Evolutionary conservation across 345 rosid genomes (phyloP).

Genomic region (Populus tremula): DNA sequence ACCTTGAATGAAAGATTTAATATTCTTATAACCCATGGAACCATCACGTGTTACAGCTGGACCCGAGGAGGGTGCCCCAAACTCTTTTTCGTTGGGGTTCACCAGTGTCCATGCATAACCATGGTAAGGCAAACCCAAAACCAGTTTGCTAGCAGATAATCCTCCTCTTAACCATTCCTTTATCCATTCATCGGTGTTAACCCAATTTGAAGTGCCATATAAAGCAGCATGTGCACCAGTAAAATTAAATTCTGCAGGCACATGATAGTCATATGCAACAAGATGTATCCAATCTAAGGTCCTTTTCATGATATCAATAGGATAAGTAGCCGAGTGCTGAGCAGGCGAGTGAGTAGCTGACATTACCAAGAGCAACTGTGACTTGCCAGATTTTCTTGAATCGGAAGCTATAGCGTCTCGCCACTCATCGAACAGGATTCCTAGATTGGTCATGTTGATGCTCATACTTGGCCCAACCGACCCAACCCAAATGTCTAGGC

Average conservation of each 20-base stretch:
- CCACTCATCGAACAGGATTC: constrained; percentile 27
- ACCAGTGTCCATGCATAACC: constrained; percentile 30
- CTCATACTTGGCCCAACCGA: constrained; percentile 17
- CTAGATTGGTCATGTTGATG: constrained; percentile 20
- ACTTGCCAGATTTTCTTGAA: background rate
- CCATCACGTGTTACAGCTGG: constrained; percentile 15
- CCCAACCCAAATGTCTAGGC: constrained; percentile 24
- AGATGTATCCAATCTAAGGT: constrained; percentile 31
- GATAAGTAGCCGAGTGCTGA: constrained; percentile 10
- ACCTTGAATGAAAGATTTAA: constrained; percentile 12
- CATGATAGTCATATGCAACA: constrained; percentile 26
- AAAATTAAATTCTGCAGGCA: constrained; percentile 23
- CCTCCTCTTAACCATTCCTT: constrained; percentile 29
- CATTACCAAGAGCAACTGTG: constrained; percentile 16
- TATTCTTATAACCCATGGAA: constrained; percentile 17
- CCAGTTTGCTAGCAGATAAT: constrained; percentile 26
- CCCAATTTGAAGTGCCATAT: constrained; percentile 9
- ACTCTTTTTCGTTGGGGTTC: constrained; percentile 11
- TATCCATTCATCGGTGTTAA: constrained; percentile 26
- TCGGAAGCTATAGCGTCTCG: constrained; percentile 23
- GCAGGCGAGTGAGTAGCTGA: constrained; percentile 4
- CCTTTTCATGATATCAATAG: constrained; percentile 18
- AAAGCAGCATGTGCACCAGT: constrained; percentile 34
- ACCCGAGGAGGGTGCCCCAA: constrained; percentile 10
- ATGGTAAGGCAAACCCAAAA: constrained; percentile 35